phyloP scores from a whole-genome alignment of 2,329 filamentous ascomycete species.

The Teratosphaeria gauchensis region DNA sequence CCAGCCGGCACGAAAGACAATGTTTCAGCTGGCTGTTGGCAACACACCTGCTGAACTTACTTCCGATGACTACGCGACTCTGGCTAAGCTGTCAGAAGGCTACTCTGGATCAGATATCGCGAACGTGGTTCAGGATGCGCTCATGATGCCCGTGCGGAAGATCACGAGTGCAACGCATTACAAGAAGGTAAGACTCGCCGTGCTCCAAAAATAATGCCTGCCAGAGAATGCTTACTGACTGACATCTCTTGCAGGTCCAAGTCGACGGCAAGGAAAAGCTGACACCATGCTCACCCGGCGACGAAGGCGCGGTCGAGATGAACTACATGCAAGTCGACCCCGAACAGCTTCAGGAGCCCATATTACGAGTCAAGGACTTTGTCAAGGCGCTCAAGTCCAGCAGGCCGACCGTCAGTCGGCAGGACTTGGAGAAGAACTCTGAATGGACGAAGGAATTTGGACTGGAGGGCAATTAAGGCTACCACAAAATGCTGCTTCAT shows the following conservation, averaged over 20 bases:
- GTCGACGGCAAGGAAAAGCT: conserved; percentile 57
- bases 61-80: conserved; percentile 64
- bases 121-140: conserved; percentile 88
- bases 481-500: neutral
- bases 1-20: conserved; percentile 72
- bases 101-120: conserved; percentile 95
- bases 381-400: conserved; percentile 81
- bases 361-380: conserved; percentile 84
- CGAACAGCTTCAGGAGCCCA: conserved; percentile 75
- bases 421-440: conserved; percentile 72
- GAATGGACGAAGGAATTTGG: conserved; percentile 97
- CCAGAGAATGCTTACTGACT: neutral
- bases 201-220: neutral
- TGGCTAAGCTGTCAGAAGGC: conserved; percentile 77
- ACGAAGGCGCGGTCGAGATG: conserved; percentile 80
- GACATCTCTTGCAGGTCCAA: conserved; percentile 48
- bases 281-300: conserved; percentile 91
- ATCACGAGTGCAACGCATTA: conserved; percentile 98
- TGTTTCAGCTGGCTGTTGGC: conserved; percentile 95
- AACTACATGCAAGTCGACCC: conserved; percentile 80
- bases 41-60: conserved; percentile 80
- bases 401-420: conserved; percentile 78
- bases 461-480: conserved; percentile 60
- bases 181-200: conserved; percentile 77
- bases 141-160: conserved; percentile 96